Percentiles rank a stretch among this genome's conserved stretches.
phyloP scores from a whole-genome alignment of 2,329 filamentous ascomycete genomes.

The Hypomyces perniciosus region DNA sequence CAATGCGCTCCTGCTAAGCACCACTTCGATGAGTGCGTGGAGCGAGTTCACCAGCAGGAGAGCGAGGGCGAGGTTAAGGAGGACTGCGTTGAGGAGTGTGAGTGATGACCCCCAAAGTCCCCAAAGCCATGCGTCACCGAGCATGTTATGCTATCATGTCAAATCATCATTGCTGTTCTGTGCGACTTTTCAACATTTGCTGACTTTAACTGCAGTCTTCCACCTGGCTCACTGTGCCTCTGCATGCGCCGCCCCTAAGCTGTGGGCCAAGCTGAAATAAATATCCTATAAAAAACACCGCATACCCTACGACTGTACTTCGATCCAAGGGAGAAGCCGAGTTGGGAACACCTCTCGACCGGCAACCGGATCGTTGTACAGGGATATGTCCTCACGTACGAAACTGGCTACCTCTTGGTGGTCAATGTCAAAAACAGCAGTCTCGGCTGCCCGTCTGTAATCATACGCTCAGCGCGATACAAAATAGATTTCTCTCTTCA shows the following conservation, averaged over 20 bases:
- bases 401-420: not conserved
- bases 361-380: not conserved
- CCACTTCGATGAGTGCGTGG: constrained; percentile 96
- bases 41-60: constrained; percentile 67
- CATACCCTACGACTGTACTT: constrained; percentile 3
- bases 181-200: not conserved
- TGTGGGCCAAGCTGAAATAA: constrained; percentile 91
- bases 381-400: not conserved
- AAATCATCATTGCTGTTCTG: not conserved
- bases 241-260: constrained; percentile 90
- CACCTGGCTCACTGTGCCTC: constrained; percentile 95
- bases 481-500: not conserved
- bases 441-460: not conserved
- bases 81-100: constrained; percentile 99
- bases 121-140: not conserved
- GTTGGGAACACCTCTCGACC: not conserved
- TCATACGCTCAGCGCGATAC: not conserved
- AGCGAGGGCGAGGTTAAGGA: constrained; percentile 70
- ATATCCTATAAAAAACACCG: constrained; percentile 15
- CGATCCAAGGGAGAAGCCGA: not conserved
- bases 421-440: not conserved
- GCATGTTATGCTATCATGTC: not conserved
- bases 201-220: constrained; percentile 64
- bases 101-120: constrained; percentile 34
- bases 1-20: constrained; percentile 86